Conservation (phyloP, 306 rosid genomes). For the Citrullus colocynthis region DNA sequence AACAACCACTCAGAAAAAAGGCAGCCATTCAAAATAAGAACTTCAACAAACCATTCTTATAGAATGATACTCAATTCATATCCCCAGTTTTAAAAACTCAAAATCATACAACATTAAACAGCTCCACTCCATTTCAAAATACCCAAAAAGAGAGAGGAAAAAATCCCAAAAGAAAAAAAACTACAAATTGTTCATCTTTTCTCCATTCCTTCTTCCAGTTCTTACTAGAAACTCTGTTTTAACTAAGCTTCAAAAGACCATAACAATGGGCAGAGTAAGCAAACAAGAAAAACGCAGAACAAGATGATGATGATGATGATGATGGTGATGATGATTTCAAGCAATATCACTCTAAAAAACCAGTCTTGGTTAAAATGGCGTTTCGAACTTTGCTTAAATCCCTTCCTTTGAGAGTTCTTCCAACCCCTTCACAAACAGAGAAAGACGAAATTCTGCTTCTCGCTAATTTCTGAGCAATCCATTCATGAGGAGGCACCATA, state of each 20-base stretch:
- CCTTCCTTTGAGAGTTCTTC: slow-evolving; percentile 91
- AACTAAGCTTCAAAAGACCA: background rate
- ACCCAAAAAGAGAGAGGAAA: background rate
- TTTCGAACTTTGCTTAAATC: slow-evolving; percentile 85
- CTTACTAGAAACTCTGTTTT: background rate
- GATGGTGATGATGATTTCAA: too few relatives aligned
- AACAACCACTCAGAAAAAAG: background rate
- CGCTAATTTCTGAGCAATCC: slow-evolving; percentile 71
- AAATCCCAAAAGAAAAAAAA: background rate
- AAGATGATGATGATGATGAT: background rate
- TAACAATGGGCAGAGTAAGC: background rate
- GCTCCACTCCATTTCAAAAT: background rate
- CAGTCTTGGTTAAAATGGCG: slow-evolving; percentile 63
- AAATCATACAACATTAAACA: background rate
- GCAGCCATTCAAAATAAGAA: background rate
- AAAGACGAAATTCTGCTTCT: slow-evolving; percentile 73
- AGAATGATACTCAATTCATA: too few relatives aligned
- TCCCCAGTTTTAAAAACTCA: background rate
- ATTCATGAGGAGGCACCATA: slow-evolving; percentile 72
- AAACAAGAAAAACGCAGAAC: slow-evolving; percentile 1
- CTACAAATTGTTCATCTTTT: background rate
- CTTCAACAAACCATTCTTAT: background rate
- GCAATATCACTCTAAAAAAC: slow-evolving; percentile 55
- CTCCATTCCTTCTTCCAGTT: background rate
- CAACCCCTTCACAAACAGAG: slow-evolving; percentile 89